These are phyloP conservation scores for Boletus subparvulus DNA, from an alignment of 768 basidiomycete genomes.

Conservation along the genomic window DNA sequence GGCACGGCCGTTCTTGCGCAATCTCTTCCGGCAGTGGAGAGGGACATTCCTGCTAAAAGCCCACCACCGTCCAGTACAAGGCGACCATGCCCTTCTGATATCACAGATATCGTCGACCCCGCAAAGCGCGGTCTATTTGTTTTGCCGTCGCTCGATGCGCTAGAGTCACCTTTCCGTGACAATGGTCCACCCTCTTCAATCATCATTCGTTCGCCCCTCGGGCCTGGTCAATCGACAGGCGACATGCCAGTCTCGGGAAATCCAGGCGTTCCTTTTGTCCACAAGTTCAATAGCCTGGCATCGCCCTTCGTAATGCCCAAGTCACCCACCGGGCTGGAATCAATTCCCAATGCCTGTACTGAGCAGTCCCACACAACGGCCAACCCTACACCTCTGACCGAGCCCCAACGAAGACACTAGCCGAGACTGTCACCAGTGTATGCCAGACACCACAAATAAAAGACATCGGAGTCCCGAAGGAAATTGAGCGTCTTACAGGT, in stretches of 20 bases:
- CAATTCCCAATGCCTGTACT: background rate
- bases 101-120: background rate
- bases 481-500: background rate
- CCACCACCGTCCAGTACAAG: background rate
- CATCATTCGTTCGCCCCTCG: conserved; percentile 17
- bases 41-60: conserved; percentile 3
- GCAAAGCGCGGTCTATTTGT: background rate
- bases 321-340: conserved; percentile 1
- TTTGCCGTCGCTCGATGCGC: conserved; percentile 12
- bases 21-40: background rate
- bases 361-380: background rate
- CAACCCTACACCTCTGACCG: no score
- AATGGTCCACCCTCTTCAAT: conserved; percentile 23
- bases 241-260: background rate
- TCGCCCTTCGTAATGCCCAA: conserved; percentile 14
- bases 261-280: background rate
- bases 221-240: background rate
- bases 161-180: conserved; percentile 12
- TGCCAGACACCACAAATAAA: background rate
- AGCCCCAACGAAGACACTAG: background rate
- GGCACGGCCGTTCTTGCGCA: conserved; percentile 3
- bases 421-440: background rate
- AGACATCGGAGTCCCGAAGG: background rate
- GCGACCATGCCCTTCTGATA: background rate
- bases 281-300: conserved; percentile 10